These are phyloP conservation scores for Mercurialis annua DNA, from an alignment of 345 rosid species.

Conservation along the genomic window DNA sequence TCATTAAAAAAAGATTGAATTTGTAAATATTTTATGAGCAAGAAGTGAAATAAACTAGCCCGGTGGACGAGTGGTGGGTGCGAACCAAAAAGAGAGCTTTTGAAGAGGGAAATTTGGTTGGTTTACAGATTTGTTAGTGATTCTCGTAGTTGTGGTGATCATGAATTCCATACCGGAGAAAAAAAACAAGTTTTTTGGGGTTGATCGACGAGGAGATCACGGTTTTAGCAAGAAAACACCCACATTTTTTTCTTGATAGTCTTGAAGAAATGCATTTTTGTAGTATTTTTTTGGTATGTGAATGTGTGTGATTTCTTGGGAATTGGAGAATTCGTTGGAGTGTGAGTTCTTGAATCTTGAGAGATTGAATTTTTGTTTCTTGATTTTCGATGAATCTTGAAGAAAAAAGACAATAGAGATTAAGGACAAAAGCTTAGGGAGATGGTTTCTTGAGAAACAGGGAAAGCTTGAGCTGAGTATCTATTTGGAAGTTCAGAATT, in stretches of 20 bases:
- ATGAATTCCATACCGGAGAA: conserved; percentile 21
- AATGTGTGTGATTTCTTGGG: conserved; percentile 2
- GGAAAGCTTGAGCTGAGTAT: neutral
- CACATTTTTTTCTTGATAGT: conserved; percentile 21
- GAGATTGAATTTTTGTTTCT: neutral
- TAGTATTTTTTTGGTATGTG: no score
- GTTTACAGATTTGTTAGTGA: conserved; percentile 30
- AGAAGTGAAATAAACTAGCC: conserved; percentile 31
- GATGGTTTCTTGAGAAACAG: neutral
- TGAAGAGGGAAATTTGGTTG: conserved; percentile 53
- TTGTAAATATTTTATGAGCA: conserved; percentile 19
- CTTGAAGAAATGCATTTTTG: conserved; percentile 21
- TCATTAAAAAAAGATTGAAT: conserved; percentile 26
- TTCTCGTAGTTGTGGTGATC: conserved; percentile 15
- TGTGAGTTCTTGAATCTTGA: neutral
- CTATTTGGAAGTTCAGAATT: neutral
- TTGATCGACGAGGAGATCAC: neutral
- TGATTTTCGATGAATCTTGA: conserved; percentile 8
- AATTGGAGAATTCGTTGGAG: neutral
- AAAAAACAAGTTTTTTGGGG: conserved; percentile 11
- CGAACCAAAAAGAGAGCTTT: conserved; percentile 69
- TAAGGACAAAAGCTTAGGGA: neutral
- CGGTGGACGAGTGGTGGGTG: conserved; percentile 69
- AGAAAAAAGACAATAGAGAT: neutral
- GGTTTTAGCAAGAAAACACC: conserved; percentile 15